These are phyloP conservation scores for Quercus glauca DNA, from an alignment of 306 rosid species.

Conservation along the genomic window DNA sequence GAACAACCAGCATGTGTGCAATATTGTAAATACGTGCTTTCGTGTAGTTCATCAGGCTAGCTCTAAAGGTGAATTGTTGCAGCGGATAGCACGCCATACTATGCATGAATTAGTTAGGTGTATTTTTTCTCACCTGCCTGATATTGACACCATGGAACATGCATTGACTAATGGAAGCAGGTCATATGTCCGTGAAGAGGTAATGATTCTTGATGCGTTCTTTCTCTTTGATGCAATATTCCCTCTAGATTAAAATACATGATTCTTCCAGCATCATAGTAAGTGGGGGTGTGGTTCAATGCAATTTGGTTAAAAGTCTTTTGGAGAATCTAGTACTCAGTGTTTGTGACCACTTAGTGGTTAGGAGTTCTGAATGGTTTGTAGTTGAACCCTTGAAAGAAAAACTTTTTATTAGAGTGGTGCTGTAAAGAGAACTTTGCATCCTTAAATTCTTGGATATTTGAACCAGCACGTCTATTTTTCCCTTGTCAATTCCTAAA, in stretches of 20 bases:
- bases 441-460: not conserved
- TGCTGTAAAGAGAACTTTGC: not conserved
- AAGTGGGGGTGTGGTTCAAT: not conserved
- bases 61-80: slow-evolving; percentile 85
- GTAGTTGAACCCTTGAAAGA: not conserved
- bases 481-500: not conserved
- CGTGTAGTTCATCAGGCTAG: slow-evolving; percentile 97
- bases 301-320: not conserved
- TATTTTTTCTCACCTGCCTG: slow-evolving; percentile 90
- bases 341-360: not conserved
- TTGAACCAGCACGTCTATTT: not conserved
- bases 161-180: slow-evolving; percentile 62
- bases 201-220: slow-evolving; percentile 16
- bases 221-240: slow-evolving; percentile 1
- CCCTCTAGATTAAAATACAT: not conserved
- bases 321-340: not conserved
- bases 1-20: slow-evolving; percentile 97
- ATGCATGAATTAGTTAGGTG: slow-evolving; percentile 92
- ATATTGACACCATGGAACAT: slow-evolving; percentile 59
- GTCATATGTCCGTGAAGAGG: slow-evolving; percentile 52
- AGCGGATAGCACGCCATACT: slow-evolving; percentile 87
- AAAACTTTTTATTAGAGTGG: not conserved
- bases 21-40: slow-evolving; percentile 89
- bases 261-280: not conserved
- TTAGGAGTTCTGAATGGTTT: not conserved